Evolutionary conservation across 2,329 filamentous ascomycete species (phyloP), one percentile per base, ranked within the genome.

Genomic region (Penicillium corylophilum): DNA sequence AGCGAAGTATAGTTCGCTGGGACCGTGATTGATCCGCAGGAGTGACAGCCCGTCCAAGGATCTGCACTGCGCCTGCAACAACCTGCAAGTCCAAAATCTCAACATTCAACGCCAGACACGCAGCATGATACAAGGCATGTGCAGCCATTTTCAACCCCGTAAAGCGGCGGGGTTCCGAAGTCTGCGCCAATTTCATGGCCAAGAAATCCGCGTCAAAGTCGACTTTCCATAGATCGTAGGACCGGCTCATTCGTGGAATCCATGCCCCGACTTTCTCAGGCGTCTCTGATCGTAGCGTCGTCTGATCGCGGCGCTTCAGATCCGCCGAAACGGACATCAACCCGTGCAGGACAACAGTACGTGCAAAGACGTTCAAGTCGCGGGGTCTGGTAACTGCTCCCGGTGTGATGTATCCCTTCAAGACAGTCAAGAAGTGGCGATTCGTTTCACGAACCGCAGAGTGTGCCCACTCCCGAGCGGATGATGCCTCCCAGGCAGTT

Each of bases 271-370:
- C 61, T 5, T 55, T 61, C 13, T 74, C 70, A 5, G 71, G 69
- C 0, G 60, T 63, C 26, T 64, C 63, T 7, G 62, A 75, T 70
- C 81, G 80, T 0, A 86, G 74, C 0, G 80, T 79, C 0, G 82
- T 85, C 59, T 86, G 82, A 49, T 86, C 83, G 6, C 83, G 73
- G 1, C 83, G 73, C 45, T 82, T 79, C 71, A 86, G 79, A 51
- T 86, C 83, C 75, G 82, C 84, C 2, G 78, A 77, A 3, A 86
- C 75, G 0, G 81, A 83, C 82, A 86, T 85, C 1, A 86, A 67
- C 0, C 83, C 83, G 43, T 86, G 83, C 0, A 86, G 70, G 1
- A 86, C 65, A 1, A 86, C 67, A 0, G 82, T 67, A 0, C 81
- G 71, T 0, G 82, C 81, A 0, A 85, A 61, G 0, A 74, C 74